These are phyloP conservation scores for Botrytis aclada DNA, from an alignment of 2,329 filamentous ascomycete genomes.

Conservation along the genomic window DNA sequence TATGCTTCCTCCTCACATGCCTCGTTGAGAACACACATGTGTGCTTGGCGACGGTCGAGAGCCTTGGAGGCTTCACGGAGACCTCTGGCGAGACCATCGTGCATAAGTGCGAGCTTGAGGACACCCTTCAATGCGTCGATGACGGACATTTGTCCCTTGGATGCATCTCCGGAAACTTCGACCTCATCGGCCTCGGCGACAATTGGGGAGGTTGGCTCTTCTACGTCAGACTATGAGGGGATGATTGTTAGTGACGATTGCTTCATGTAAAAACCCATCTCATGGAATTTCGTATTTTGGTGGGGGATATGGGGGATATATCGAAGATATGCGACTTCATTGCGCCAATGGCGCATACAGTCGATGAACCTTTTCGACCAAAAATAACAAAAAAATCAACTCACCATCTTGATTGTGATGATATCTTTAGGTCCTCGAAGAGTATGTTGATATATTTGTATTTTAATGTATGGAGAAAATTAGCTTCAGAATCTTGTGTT, in stretches of 20 bases:
- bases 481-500: conserved; percentile 20
- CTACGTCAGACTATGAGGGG: conserved; percentile 88
- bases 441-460: conserved; percentile 26
- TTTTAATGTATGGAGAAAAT: conserved; percentile 20
- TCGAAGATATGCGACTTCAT: neutral
- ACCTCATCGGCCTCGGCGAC: conserved; percentile 83
- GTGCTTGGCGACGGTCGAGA: conserved; percentile 95
- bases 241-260: conserved; percentile 1
- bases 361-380: neutral
- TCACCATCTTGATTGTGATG: conserved; percentile 26
- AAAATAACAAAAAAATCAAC: conserved; percentile 4
- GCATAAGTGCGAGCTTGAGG: conserved; percentile 97
- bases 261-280: neutral
- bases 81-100: conserved; percentile 98
- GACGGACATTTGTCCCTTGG: conserved; percentile 94
- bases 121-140: conserved; percentile 98
- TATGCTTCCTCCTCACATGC: conserved; percentile 99
- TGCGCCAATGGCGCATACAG: conserved; percentile 10
- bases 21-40: conserved; percentile 99
- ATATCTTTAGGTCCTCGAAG: conserved; percentile 38
- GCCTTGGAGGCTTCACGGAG: conserved; percentile 98
- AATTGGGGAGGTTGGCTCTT: conserved; percentile 92
- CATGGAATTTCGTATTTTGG: conserved; percentile 13
- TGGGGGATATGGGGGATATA: neutral
- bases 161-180: conserved; percentile 89